Base-by-base conservation (phyloP, 2,329 filamentous ascomycete species). In the Sclerotinia trifoliorum region DNA sequence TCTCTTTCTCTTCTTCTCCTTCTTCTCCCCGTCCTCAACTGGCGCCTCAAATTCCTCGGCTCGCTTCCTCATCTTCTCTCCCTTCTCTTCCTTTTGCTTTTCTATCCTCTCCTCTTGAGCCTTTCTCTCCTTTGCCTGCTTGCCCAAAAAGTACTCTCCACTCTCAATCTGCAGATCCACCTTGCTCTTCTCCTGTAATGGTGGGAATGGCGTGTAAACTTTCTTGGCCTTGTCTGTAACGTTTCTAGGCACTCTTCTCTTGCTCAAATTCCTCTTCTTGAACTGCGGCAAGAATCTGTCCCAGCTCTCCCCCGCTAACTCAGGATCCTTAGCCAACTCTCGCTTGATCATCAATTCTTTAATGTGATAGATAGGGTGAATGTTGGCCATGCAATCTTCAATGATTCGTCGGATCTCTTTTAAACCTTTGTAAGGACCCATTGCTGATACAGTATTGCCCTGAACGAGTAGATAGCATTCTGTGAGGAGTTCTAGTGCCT, bases 101-200 rank as follows among this genome's bases (percentile, higher is more conserved):
- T 96, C 93, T 77, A 92, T 86, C 73, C 93, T 84, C 76, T 92
- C 91, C 77, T 94, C 90, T 80, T 91, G 89, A 58, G 84, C 88
- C 66, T 89, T 90, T 70, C 94, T 85, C 76, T 96, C 92, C 84
- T 96, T 97, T 70, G 93, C 94, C 77, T 94, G 88, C 83, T 97
- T 97, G 77, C 90, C 89, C 77, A 99, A 81, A 80, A 98, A 98
- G 82, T 96, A 99, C 82, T 98, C 94, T 81, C 95, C 94, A 75
- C 88, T 94, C 84, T 99, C 95, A 82, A 99, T 97, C 85, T 99
- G 94, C 80, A 93, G 81, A 80, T 99, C 95, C 75, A 99, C 87
- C 87, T 98, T 99, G 87, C 94, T 97, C 91, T 97, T 97, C 85
- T 99, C 94, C 73, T 94, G 93, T 55, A 93, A 87, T 8, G 95